Evolutionary conservation across 495 filamentous ascomycete species (phyloP), one percentile per base, ranked within the genome.

Genomic region (Daldinia decipiens): DNA sequence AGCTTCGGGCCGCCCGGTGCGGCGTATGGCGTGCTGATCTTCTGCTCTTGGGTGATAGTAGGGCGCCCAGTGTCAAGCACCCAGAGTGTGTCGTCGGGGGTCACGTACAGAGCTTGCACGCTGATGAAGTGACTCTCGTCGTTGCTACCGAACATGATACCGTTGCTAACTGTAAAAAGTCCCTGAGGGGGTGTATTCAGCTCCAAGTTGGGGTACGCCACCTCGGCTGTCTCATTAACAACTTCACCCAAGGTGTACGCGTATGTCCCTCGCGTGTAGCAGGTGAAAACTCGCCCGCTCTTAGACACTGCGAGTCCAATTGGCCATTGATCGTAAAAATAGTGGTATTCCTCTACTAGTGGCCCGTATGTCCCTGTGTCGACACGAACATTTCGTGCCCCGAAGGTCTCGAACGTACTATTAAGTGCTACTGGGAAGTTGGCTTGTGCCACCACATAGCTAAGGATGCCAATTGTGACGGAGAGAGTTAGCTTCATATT

Each of bases 1-100:
- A 47, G 43, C 43, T 47, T 47, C 9, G 43, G 43, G 8, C 43
- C 43, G 0, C 43, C 43, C 4, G 43, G 19, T 8, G 43, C 43
- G 43, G 43, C 43, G 19, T 47, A 47, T 13, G 43, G 17, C 43
- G 21, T 24, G 11, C 43, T 47, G 3, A 47, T 24, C 19, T 24
- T 24, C 8, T 47, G 19, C 7, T 47, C 43, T 47, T 47, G 19
- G 19, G 3, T 47, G 2, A 47, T 24, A 24, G 17, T 47, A 21
- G 43, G 43, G 3, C 43, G 43, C 24, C 43, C 43, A 47, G 43
- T 47, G 19, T 47, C 43, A 3, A 47, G 43, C 43, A 47, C 43
- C 43, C 43, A 47, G 4, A 47, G 43, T 12, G 43, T 47, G 19
- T 47, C 43, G 1, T 47, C 43, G 5, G 43, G 43, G 7, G 43